These are phyloP conservation scores for Diplosphaera chodatii DNA, from an alignment of 139 green algal genomes.

Conservation along the genomic window DNA sequence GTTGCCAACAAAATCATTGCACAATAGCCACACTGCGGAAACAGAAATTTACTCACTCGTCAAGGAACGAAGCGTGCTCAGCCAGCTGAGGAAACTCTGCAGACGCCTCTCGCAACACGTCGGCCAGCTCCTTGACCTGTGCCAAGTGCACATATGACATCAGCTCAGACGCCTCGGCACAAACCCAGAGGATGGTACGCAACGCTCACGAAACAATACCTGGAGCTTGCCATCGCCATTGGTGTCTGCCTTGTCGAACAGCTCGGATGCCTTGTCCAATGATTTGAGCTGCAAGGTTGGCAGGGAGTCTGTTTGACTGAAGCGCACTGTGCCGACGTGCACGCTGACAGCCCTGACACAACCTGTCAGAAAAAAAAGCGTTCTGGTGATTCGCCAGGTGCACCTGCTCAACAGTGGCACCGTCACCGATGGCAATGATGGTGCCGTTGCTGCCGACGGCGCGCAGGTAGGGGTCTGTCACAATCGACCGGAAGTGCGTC, in stretches of 20 bases:
- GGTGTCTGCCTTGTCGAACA: slow-evolving; percentile 57
- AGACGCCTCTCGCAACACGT: slow-evolving; percentile 44
- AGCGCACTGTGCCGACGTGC: too few species aligned
- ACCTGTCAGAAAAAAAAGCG: too few species aligned
- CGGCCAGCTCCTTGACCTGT: slow-evolving; percentile 44
- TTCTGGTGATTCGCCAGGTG: too few species aligned
- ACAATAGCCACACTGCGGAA: not conserved
- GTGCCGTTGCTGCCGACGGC: slow-evolving; percentile 70
- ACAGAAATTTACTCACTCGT: slow-evolving; percentile 24
- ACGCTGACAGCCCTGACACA: too few species aligned
- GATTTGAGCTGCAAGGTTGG: slow-evolving; percentile 28
- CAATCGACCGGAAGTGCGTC: slow-evolving; percentile 77
- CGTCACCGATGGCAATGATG: slow-evolving; percentile 86
- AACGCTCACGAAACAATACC: not conserved
- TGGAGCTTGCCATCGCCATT: slow-evolving; percentile 50
- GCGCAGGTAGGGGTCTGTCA: slow-evolving; percentile 75
- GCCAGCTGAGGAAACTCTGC: slow-evolving; percentile 72
- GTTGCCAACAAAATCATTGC: too few species aligned
- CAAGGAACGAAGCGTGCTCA: slow-evolving; percentile 73
- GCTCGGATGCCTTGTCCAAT: slow-evolving; percentile 40
- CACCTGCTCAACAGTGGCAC: slow-evolving; percentile 74
- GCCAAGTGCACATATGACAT: too few species aligned
- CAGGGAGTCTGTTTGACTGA: too few species aligned
- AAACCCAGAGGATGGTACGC: too few species aligned
- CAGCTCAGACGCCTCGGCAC: too few species aligned